Evolutionary conservation across 2,329 filamentous ascomycete genomes (phyloP).

Genomic region (Aspergillus versicolor): DNA sequence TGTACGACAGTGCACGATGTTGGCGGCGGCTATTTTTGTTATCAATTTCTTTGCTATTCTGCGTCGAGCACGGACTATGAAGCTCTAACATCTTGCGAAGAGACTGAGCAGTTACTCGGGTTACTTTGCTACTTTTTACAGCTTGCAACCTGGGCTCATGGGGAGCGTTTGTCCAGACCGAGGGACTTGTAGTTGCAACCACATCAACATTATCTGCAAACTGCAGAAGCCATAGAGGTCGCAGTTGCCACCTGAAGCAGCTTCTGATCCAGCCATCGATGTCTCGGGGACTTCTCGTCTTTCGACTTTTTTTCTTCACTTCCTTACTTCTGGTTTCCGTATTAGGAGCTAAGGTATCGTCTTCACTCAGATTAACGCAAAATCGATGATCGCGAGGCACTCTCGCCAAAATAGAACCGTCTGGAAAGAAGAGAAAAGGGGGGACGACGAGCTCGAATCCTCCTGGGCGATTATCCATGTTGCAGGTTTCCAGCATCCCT

Average conservation of each 20-base stretch:
- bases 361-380: not conserved
- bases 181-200: not conserved
- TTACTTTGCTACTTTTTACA: not conserved
- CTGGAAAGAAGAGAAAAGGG: not conserved
- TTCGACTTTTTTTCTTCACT: not conserved
- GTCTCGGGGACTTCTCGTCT: not conserved
- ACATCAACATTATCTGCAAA: constrained; percentile 8
- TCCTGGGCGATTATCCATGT: constrained; percentile 3
- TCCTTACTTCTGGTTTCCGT: not conserved
- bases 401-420: not conserved
- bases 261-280: not conserved
- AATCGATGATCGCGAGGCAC: not conserved
- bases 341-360: not conserved
- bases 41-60: constrained; percentile 7
- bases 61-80: constrained; percentile 2
- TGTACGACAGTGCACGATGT: constrained; percentile 17
- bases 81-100: not conserved
- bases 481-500: constrained; percentile 20
- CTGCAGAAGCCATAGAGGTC: constrained; percentile 4
- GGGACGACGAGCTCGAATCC: not conserved
- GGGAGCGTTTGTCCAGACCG: not conserved
- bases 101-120: not conserved
- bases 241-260: constrained; percentile 3
- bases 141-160: not conserved
- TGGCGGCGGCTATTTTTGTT: constrained; percentile 15